Conservation (phyloP, 2,329 filamentous ascomycete genomes). For the Metarhizium anisopliae region DNA sequence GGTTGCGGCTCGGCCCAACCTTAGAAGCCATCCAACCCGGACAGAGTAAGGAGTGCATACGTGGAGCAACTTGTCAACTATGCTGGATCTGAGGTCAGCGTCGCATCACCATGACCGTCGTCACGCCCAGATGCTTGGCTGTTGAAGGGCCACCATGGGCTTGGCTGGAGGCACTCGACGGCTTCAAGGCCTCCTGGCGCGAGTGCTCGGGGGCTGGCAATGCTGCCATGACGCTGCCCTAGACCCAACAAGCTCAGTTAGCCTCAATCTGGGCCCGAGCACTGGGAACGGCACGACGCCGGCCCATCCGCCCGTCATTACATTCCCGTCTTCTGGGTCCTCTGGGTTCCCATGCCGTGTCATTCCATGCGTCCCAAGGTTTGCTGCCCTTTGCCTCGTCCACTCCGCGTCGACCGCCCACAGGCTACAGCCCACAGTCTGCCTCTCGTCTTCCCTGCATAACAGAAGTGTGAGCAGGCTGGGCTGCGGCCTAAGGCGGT, state of each 20-base stretch:
- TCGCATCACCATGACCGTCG: neutral
- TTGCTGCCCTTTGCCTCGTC: neutral
- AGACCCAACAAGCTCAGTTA: neutral
- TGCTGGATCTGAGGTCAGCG: neutral
- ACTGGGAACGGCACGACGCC: conserved; percentile 30
- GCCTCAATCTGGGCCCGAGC: conserved; percentile 4
- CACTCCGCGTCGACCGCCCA: neutral
- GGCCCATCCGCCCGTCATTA: conserved; percentile 27
- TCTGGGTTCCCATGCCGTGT: conserved; percentile 10
- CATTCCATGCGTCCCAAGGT: conserved; percentile 4
- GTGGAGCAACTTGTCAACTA: neutral
- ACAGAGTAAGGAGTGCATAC: too few relatives aligned
- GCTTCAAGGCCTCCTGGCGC: too few relatives aligned
- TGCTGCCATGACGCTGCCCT: neutral
- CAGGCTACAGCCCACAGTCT: neutral
- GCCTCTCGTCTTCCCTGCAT: neutral
- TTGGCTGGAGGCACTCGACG: too few relatives aligned
- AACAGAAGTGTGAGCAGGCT: neutral
- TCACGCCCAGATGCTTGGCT: too few relatives aligned
- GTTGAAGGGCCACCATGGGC: neutral
- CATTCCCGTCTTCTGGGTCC: conserved; percentile 21
- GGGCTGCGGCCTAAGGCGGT: neutral
- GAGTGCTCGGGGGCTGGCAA: too few relatives aligned
- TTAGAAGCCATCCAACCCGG: too few relatives aligned
- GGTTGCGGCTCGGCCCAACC: too few relatives aligned